Conservation (phyloP, 345 rosid genomes). For the Cardamine occulta region DNA sequence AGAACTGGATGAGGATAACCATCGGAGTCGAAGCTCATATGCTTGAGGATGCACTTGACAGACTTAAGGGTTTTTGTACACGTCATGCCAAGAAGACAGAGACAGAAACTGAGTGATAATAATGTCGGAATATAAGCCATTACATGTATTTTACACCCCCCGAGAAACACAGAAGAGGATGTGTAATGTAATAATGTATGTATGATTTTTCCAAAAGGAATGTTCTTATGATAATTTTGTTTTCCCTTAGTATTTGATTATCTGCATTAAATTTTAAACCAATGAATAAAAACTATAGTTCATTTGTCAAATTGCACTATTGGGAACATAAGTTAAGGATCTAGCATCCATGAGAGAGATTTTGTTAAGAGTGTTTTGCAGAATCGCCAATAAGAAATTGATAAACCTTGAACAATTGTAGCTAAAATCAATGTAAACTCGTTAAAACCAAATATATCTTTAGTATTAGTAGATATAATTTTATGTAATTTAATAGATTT, state of each 20-base stretch:
- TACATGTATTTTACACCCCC: background rate
- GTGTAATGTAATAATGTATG: background rate
- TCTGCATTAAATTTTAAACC: background rate
- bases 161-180: background rate
- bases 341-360: background rate
- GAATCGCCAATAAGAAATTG: no score
- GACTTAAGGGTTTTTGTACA: slow-evolving; percentile 60
- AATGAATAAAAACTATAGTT: background rate
- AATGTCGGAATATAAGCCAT: slow-evolving; percentile 6
- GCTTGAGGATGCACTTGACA: slow-evolving; percentile 69
- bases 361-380: no score
- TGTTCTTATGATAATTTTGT: background rate
- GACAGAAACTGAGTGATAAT: slow-evolving; percentile 27
- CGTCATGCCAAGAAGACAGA: slow-evolving; percentile 63
- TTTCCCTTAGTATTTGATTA: slow-evolving; percentile 2
- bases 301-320: background rate
- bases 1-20: slow-evolving; percentile 72
- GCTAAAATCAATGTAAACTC: no score
- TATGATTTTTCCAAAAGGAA: background rate
- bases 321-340: background rate
- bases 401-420: background rate
- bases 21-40: slow-evolving; percentile 60
- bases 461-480: background rate
- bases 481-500: no score
- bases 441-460: background rate